These are phyloP conservation scores for Hymenoscyphus albidus DNA, from an alignment of 2,329 filamentous ascomycete genomes.

Conservation along the genomic window DNA sequence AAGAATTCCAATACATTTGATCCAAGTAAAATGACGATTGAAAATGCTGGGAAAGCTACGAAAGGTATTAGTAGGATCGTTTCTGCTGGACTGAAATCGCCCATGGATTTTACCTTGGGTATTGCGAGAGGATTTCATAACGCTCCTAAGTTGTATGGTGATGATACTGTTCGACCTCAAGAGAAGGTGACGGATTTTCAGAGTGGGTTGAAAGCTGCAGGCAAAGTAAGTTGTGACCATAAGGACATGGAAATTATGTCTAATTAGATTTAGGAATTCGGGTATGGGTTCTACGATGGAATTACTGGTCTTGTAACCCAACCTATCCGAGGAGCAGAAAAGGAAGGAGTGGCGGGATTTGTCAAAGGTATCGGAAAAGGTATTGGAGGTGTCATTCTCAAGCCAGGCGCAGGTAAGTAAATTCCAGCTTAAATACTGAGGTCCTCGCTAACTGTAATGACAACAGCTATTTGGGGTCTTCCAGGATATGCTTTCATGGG, in stretches of 20 bases:
- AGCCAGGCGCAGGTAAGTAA: conserved; percentile 70
- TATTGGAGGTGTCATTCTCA: conserved; percentile 74
- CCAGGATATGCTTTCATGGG: conserved; percentile 83
- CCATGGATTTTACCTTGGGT: conserved; percentile 80
- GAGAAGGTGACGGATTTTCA: conserved; percentile 75
- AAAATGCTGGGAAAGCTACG: conserved; percentile 61
- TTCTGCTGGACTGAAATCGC: conserved; percentile 70
- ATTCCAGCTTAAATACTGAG: neutral
- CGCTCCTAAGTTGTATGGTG: conserved; percentile 78
- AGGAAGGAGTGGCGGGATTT: conserved; percentile 62
- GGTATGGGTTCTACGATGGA: conserved; percentile 74
- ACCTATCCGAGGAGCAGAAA: conserved; percentile 64
- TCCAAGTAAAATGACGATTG: conserved; percentile 41
- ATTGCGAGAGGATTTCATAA: conserved; percentile 86
- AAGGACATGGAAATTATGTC: neutral
- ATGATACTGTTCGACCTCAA: conserved; percentile 72
- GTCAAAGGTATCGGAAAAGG: conserved; percentile 80
- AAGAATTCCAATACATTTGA: conserved; percentile 31
- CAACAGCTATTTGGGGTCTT: conserved; percentile 59
- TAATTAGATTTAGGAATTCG: conserved; percentile 54
- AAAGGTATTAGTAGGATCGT: conserved; percentile 70
- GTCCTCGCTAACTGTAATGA: neutral
- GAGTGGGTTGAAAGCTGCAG: conserved; percentile 72
- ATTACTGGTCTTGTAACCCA: conserved; percentile 78
- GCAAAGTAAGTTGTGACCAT: conserved; percentile 49